Conservation (phyloP, 371 early-diverging fungal genomes). For the Lichtheimia ornata region DNA sequence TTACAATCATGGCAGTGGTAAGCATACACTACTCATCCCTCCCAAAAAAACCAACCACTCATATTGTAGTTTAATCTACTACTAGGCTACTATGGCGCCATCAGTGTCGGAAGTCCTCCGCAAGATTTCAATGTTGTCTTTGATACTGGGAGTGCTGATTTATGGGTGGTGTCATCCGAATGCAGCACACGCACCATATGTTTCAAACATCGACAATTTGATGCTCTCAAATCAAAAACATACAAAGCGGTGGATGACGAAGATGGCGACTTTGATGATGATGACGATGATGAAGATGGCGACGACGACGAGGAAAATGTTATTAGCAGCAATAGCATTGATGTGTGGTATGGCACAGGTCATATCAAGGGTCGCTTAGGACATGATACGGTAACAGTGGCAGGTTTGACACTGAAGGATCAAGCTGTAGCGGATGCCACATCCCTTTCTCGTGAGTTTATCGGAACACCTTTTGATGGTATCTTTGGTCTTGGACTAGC, state of each 20-base stretch:
- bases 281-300: conserved; percentile 6
- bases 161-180: conserved; percentile 91
- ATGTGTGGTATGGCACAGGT: conserved; percentile 71
- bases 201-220: conserved; percentile 22
- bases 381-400: conserved; percentile 52
- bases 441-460: conserved; percentile 57
- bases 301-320: conserved; percentile 9
- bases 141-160: conserved; percentile 77
- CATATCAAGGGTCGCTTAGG: conserved; percentile 49
- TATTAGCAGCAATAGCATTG: conserved; percentile 19
- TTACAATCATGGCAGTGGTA: conserved; percentile 48
- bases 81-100: conserved; percentile 66
- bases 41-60: too few relatives aligned
- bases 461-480: conserved; percentile 61
- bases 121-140: conserved; percentile 70
- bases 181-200: conserved; percentile 76
- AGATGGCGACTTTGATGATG: conserved; percentile 2
- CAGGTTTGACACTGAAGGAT: conserved; percentile 44
- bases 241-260: conserved; percentile 10
- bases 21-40: background rate
- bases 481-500: conserved; percentile 72
- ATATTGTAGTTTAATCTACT: too few relatives aligned
- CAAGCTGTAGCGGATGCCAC: conserved; percentile 59
- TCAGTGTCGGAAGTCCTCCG: conserved; percentile 68
- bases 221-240: conserved; percentile 10